phyloP scores from a whole-genome alignment of 2,329 filamentous ascomycete genomes.

The Neonectria ditissima region DNA sequence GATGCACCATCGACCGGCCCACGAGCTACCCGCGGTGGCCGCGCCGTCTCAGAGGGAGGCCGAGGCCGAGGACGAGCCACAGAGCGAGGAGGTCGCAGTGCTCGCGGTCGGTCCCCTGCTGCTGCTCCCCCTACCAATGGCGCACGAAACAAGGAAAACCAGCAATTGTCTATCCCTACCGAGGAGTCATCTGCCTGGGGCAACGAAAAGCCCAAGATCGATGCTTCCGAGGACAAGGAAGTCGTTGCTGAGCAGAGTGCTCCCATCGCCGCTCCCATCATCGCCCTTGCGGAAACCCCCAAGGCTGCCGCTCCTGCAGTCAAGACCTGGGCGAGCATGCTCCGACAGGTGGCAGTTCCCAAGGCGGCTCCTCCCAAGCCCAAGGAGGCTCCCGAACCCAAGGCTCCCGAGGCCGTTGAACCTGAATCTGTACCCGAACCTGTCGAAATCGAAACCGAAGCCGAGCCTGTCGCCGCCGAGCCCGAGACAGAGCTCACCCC shows the following conservation, averaged over 20 bases:
- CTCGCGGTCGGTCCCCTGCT: slow-evolving; percentile 72
- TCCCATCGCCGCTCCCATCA: slow-evolving; percentile 9
- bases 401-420: slow-evolving; percentile 50
- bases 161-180: slow-evolving; percentile 73
- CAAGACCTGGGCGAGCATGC: slow-evolving; percentile 83
- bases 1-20: slow-evolving; percentile 58
- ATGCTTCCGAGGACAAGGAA: slow-evolving; percentile 51
- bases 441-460: slow-evolving; percentile 50
- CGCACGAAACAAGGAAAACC: slow-evolving; percentile 66
- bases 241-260: slow-evolving; percentile 48
- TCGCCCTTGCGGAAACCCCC: slow-evolving; percentile 52
- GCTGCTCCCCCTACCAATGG: slow-evolving; percentile 70
- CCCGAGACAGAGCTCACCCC: slow-evolving; percentile 51
- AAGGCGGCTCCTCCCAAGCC: slow-evolving; percentile 70
- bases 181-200: slow-evolving; percentile 71
- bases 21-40: slow-evolving; percentile 70
- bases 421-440: slow-evolving; percentile 54
- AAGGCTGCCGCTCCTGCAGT: slow-evolving; percentile 55
- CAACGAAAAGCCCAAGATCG: slow-evolving; percentile 52
- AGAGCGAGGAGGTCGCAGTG: slow-evolving; percentile 71
- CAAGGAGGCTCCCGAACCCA: slow-evolving; percentile 61
- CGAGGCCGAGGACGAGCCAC: slow-evolving; percentile 72
- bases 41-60: slow-evolving; percentile 70
- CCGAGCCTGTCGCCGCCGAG: slow-evolving; percentile 50
- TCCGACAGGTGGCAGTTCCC: slow-evolving; percentile 68